phyloP scores from a whole-genome alignment of 2,329 filamentous ascomycete genomes.

The Madurella mycetomatis region DNA sequence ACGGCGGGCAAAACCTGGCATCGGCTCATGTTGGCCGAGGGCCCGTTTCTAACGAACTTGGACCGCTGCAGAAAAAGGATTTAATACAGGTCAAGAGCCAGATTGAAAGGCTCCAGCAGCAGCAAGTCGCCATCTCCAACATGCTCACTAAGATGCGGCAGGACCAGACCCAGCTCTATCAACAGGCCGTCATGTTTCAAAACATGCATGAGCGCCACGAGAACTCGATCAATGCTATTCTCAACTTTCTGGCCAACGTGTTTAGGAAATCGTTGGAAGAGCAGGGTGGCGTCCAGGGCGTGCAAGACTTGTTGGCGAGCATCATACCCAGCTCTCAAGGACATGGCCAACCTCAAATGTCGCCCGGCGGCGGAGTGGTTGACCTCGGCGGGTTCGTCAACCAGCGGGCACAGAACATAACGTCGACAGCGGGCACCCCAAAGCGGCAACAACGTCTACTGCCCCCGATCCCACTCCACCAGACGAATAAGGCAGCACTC shows the following conservation, averaged over 20 bases:
- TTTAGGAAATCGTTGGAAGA: constrained; percentile 92
- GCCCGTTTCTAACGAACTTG: constrained; percentile 37
- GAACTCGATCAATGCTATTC: constrained; percentile 97
- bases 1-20: constrained; percentile 22
- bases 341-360: constrained; percentile 38
- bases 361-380: constrained; percentile 54
- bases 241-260: constrained; percentile 93
- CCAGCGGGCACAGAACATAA: constrained; percentile 38
- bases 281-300: constrained; percentile 67
- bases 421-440: constrained; percentile 36
- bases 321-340: constrained; percentile 54
- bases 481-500: constrained; percentile 26
- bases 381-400: constrained; percentile 58
- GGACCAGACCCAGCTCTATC: constrained; percentile 83
- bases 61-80: constrained; percentile 63
- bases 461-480: constrained; percentile 47
- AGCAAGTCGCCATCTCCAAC: constrained; percentile 79
- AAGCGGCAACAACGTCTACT: constrained; percentile 53
- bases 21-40: constrained; percentile 16
- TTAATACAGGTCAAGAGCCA: constrained; percentile 74
- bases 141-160: constrained; percentile 76
- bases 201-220: constrained; percentile 93
- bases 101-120: constrained; percentile 73
- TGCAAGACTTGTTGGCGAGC: constrained; percentile 78
- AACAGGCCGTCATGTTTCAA: constrained; percentile 84